Conservation (phyloP, 768 basidiomycete species). For the Candolleomyces eurysporus region DNA sequence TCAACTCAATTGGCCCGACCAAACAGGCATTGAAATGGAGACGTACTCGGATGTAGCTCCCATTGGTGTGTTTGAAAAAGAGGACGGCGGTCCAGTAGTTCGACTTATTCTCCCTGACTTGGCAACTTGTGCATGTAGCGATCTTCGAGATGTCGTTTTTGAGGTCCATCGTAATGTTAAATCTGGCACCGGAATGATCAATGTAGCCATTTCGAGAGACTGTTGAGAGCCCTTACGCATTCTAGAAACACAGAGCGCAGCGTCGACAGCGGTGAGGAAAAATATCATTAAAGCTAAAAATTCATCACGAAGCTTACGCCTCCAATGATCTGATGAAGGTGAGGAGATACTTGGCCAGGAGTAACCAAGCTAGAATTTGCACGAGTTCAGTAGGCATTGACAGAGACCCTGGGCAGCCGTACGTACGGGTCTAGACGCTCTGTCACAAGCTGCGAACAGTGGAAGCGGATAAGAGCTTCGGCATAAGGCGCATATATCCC, state of each 20-base stretch:
- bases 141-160: background rate
- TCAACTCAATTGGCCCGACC: background rate
- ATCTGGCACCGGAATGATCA: background rate
- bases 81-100: constrained; percentile 10
- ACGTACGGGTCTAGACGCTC: constrained; percentile 7
- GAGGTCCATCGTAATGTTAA: constrained; percentile 8
- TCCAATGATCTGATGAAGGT: constrained; percentile 9
- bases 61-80: constrained; percentile 10
- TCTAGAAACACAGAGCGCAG: background rate
- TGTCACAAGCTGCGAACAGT: constrained; percentile 6
- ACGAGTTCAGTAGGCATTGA: background rate
- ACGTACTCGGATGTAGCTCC: constrained; percentile 7
- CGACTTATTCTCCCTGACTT: constrained; percentile 7
- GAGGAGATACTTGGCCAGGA: constrained; percentile 8
- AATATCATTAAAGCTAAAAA: too few species aligned
- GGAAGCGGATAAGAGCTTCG: constrained; percentile 1
- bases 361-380: constrained; percentile 4
- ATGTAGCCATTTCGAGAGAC: too few species aligned
- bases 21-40: background rate
- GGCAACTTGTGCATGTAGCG: constrained; percentile 3
- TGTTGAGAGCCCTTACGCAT: background rate
- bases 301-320: background rate
- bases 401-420: background rate
- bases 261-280: background rate
- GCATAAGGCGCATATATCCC: too few species aligned